phyloP scores from a whole-genome alignment of 2,329 filamentous ascomycete species.

The Fulvia fulva region DNA sequence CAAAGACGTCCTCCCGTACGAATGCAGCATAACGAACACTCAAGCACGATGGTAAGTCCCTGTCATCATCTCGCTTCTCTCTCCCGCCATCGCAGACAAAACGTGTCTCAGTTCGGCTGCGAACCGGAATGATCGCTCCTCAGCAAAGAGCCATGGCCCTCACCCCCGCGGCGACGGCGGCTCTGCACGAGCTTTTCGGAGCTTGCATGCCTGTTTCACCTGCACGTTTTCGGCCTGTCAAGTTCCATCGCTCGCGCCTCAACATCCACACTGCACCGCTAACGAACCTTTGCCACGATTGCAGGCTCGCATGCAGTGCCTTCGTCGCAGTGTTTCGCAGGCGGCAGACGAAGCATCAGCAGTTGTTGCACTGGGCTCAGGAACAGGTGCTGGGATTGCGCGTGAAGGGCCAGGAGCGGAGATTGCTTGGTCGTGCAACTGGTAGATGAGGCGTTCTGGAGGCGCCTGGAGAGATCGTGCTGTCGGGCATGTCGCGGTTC shows the following conservation, averaged over 20 bases:
- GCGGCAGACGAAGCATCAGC: constrained; percentile 66
- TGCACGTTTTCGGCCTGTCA: neutral
- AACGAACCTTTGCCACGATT: constrained; percentile 1
- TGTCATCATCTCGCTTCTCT: neutral
- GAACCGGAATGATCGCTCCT: neutral
- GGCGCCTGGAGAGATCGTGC: neutral
- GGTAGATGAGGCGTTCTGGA: constrained; percentile 8
- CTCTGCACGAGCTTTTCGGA: constrained; percentile 1
- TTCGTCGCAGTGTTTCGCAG: constrained; percentile 64
- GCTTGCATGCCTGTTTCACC: neutral
- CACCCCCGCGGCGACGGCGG: neutral
- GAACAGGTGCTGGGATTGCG: constrained; percentile 26
- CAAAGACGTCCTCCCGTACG: constrained; percentile 41
- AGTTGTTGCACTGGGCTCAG: constrained; percentile 65
- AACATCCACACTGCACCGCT: neutral
- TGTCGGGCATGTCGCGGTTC: neutral
- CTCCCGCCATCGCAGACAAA: constrained; percentile 6
- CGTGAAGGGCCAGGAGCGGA: constrained; percentile 9
- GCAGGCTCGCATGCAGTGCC: constrained; percentile 64
- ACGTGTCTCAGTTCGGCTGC: constrained; percentile 1
- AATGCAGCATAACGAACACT: constrained; percentile 56
- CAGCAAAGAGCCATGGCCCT: too few relatives aligned
- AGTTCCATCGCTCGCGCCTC: neutral
- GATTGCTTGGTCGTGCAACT: constrained; percentile 4
- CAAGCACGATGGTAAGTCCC: constrained; percentile 60